Evolutionary conservation across 2,329 filamentous ascomycete species (phyloP).

Genomic region (Zalaria obscura): DNA sequence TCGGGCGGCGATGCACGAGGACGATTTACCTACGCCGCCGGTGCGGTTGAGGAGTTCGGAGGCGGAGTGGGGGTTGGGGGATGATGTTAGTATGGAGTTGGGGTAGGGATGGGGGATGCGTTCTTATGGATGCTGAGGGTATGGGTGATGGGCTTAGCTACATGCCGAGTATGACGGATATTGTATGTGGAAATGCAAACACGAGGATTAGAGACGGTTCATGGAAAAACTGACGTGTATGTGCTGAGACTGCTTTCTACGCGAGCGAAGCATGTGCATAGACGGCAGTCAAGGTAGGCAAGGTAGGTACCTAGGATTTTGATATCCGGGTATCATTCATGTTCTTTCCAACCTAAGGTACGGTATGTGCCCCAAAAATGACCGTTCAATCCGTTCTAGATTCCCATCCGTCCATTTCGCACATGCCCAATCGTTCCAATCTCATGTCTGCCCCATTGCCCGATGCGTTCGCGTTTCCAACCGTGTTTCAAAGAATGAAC

Average conservation of each 20-base stretch:
- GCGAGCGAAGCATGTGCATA: too few species aligned
- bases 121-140: not conserved
- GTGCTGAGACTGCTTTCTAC: not conserved
- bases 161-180: not conserved
- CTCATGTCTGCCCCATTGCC: too few species aligned
- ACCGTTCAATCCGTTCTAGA: too few species aligned
- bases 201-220: not conserved
- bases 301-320: too few species aligned
- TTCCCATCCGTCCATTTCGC: too few species aligned
- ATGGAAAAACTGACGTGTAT: not conserved
- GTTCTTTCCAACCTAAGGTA: too few species aligned
- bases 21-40: constrained; percentile 5
- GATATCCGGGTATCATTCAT: too few species aligned
- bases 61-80: constrained; percentile 9
- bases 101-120: constrained; percentile 6
- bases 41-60: constrained; percentile 5
- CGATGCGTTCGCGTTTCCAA: too few species aligned
- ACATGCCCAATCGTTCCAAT: too few species aligned
- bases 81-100: constrained; percentile 8
- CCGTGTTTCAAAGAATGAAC: not conserved
- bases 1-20: constrained; percentile 1
- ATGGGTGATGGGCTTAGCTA: not conserved
- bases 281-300: too few species aligned
- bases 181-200: not conserved
- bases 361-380: too few species aligned